These are phyloP conservation scores for Microstegium vimineum DNA, from an alignment of 176 grass and related monocot genomes.

Conservation along the genomic window DNA sequence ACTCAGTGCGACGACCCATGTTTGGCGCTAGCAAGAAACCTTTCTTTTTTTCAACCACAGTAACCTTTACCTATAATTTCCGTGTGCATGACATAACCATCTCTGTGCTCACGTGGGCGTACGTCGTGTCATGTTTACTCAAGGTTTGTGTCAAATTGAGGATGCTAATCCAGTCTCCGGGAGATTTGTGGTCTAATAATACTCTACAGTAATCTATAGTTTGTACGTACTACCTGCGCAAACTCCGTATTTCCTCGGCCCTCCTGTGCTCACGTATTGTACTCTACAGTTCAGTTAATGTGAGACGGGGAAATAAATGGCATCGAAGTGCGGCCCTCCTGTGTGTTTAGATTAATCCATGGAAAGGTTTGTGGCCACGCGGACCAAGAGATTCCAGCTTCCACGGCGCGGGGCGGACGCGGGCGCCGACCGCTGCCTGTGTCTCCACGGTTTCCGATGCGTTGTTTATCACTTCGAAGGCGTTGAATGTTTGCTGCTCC, in stretches of 20 bases:
- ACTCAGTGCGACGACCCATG: no score
- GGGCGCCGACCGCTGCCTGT: constrained; percentile 22
- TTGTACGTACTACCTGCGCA: no score
- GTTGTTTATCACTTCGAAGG: constrained; percentile 55
- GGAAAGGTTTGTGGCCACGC: constrained; percentile 27
- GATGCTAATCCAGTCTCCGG: no score
- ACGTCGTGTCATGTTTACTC: background rate
- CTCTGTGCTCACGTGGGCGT: background rate
- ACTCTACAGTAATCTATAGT: no score
- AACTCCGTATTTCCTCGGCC: no score
- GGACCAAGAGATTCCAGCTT: constrained; percentile 48
- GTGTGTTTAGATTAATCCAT: background rate
- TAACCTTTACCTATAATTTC: no score
- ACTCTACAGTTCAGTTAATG: no score
- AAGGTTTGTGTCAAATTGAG: background rate
- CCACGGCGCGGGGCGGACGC: background rate
- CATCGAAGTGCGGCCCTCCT: constrained; percentile 29
- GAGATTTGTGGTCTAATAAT: no score
- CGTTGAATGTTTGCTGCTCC: constrained; percentile 65
- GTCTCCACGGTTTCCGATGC: constrained; percentile 39
- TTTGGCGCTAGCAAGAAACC: no score
- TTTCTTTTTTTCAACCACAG: no score
- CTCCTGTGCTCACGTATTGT: no score
- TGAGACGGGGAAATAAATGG: constrained; percentile 27
- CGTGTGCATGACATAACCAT: no score